phyloP scores from a whole-genome alignment of 139 green algal species.

The Asterochloris sp. region DNA sequence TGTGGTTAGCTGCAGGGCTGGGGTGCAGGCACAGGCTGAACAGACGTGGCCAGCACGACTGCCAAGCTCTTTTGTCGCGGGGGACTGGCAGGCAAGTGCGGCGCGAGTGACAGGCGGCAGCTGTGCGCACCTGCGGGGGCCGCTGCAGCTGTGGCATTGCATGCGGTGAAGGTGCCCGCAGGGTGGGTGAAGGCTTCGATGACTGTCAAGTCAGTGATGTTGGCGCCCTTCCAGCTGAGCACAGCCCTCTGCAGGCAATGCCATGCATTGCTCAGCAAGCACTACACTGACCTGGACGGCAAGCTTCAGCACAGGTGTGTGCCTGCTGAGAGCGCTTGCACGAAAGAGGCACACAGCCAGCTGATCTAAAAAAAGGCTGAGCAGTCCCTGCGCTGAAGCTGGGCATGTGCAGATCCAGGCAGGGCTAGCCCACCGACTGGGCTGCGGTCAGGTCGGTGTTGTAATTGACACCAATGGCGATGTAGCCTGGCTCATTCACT shows the following conservation, averaged over 20 bases:
- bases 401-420: too few species aligned
- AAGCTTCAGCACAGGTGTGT: neutral
- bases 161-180: constrained; percentile 9
- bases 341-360: neutral
- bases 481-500: too few species aligned
- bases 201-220: constrained; percentile 5
- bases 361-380: neutral
- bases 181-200: constrained; percentile 2
- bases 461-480: too few species aligned
- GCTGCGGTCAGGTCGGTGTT: too few species aligned
- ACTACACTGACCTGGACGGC: neutral
- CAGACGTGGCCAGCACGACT: neutral
- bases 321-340: neutral
- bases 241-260: neutral
- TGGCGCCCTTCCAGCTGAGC: constrained; percentile 13
- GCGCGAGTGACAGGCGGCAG: too few species aligned
- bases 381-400: neutral
- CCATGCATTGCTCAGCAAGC: neutral
- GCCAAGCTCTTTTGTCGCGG: too few species aligned
- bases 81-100: too few species aligned
- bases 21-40: neutral
- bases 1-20: neutral
- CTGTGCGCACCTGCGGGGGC: neutral
- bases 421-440: too few species aligned
- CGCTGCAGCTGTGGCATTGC: constrained; percentile 10